Conservation (phyloP, 2,329 filamentous ascomycete genomes). For the Curvularia spicifera region DNA sequence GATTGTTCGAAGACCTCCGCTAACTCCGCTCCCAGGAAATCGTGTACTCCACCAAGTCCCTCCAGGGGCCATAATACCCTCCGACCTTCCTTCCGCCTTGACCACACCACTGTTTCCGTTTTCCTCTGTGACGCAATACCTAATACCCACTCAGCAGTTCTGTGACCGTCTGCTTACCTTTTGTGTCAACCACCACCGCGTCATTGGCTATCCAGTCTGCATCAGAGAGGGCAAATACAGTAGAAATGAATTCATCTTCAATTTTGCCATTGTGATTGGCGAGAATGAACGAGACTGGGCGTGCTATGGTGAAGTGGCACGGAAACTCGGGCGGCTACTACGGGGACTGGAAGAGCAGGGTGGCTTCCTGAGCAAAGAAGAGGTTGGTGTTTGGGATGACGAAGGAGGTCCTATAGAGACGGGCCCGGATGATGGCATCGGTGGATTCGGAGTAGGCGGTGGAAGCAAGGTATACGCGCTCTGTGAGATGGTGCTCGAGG, state of each 20-base stretch:
- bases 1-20: background rate
- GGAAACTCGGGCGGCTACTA: slow-evolving; percentile 84
- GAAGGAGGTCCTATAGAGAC: slow-evolving; percentile 23
- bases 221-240: slow-evolving; percentile 79
- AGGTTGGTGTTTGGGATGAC: slow-evolving; percentile 46
- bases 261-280: slow-evolving; percentile 86
- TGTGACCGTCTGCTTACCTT: slow-evolving; percentile 90
- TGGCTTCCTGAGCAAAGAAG: slow-evolving; percentile 75
- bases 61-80: slow-evolving; percentile 61
- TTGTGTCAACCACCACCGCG: slow-evolving; percentile 73
- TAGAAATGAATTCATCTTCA: slow-evolving; percentile 98
- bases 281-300: slow-evolving; percentile 70
- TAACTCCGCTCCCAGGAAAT: slow-evolving; percentile 55
- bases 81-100: slow-evolving; percentile 50
- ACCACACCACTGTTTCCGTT: slow-evolving; percentile 79
- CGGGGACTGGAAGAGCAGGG: slow-evolving; percentile 91
- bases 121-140: slow-evolving; percentile 84
- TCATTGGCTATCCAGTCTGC: slow-evolving; percentile 88
- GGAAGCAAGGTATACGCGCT: slow-evolving; percentile 67
- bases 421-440: slow-evolving; percentile 12
- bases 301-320: slow-evolving; percentile 83
- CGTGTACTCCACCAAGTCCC: slow-evolving; percentile 71
- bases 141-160: slow-evolving; percentile 93
- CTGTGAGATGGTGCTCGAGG: slow-evolving; percentile 87
- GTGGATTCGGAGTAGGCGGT: slow-evolving; percentile 38